Base-by-base conservation (phyloP, 331 rosid species). In the Acacia pycnantha region DNA sequence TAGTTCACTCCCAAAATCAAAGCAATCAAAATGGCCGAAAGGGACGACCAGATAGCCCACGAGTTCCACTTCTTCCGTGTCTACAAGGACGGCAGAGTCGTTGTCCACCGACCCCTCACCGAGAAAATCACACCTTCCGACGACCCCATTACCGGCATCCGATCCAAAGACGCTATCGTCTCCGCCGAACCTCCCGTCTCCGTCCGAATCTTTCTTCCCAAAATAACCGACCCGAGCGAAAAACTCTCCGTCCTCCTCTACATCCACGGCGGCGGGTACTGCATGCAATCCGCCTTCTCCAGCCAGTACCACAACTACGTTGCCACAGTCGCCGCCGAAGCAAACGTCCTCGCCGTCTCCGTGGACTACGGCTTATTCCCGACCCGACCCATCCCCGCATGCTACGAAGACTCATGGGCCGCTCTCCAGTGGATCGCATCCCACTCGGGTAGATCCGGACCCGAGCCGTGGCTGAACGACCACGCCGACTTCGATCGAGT, bases 181-280 rank as follows among this genome's bases (percentile, higher is more conserved):
- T 83, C 84, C 56, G 5, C 74, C 27, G 46, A 84, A 4, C 85
- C 91, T 4, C 64, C 80, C 19, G 47, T 88, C n/a, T 81, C 86
- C 0, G 85, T 74, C 70, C 77, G 91, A 0, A 29, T 86, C 21
- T 86, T 81, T 72, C 65, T 86, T 0, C 89, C 91, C 66, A 62
- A 35, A 19, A 72, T 51, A 50, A 27, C 33, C 33, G 71, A 79
- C 61, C 82, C 77, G 24, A 50, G 50, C 53, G 54, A n/a, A 8
- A 86, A 84, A 51, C 64, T 88, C 70, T 89, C 89, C 4, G 21
- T 86, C 13, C 79, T 85, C 16, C 56, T 85, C 64, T 85, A 87
- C 90, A 47, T 87, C 35, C 92, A 89, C 51, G 92, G 92, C 5
- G 90, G 91, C 2, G 89, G 74, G 4, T 91, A 84, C 86, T 83